These are phyloP conservation scores for Balakata baccata DNA, from an alignment of 345 rosid species.

Conservation along the genomic window DNA sequence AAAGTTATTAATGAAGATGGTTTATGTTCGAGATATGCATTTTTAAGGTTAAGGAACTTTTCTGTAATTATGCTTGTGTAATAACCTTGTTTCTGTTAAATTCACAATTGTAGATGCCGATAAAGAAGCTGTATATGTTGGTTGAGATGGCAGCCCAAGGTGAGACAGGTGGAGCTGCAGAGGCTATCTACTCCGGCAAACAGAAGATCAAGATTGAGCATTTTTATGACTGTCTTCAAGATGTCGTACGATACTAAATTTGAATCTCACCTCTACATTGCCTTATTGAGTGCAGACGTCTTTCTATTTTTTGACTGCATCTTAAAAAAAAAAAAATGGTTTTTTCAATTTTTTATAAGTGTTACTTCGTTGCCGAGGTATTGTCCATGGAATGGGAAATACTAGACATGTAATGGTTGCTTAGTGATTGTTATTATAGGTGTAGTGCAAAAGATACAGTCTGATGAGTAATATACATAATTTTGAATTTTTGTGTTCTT, in stretches of 20 bases:
- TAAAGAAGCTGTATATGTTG: constrained; percentile 82
- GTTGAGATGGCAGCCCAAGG: constrained; percentile 97
- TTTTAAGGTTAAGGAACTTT: background rate
- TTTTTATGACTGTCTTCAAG: constrained; percentile 81
- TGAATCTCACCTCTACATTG: background rate
- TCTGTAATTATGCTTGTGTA: background rate
- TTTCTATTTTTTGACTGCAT: background rate
- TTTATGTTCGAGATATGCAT: background rate
- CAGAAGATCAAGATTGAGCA: constrained; percentile 66
- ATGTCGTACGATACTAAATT: constrained; percentile 53
- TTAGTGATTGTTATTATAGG: too few species aligned
- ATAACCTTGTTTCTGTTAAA: constrained; percentile 10
- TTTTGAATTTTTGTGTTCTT: too few species aligned
- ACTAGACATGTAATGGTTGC: too few species aligned
- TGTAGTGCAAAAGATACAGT: too few species aligned
- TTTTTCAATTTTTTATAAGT: too few species aligned
- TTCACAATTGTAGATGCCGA: constrained; percentile 39
- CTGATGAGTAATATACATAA: too few species aligned
- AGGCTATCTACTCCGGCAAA: constrained; percentile 61
- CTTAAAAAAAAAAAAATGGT: too few species aligned
- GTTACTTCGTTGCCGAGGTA: too few species aligned
- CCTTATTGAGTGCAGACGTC: background rate
- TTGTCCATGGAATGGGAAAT: too few species aligned
- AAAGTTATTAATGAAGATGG: background rate
- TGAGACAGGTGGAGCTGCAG: constrained; percentile 68